A percentile compares a stretch with the other conserved stretches of the same genome.
Evolutionary conservation across 441 rosid species (phyloP).

Genomic region (Euphorbia corollata): DNA sequence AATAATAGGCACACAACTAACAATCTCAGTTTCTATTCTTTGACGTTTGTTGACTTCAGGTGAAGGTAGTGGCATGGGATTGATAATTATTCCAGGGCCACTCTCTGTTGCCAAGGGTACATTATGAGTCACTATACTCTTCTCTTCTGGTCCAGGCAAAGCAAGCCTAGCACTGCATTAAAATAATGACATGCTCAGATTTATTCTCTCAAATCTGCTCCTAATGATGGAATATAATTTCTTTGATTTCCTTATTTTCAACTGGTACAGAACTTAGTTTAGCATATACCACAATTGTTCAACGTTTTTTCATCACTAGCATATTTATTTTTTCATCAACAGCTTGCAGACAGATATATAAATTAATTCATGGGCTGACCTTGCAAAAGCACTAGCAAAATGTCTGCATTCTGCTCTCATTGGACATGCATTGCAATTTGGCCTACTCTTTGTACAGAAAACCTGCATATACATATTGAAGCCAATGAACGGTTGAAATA

Average conservation of each 20-base stretch:
- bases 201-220: slow-evolving; percentile 14
- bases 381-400: slow-evolving; percentile 98
- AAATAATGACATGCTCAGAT: slow-evolving; percentile 21
- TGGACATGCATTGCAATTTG: slow-evolving; percentile 98
- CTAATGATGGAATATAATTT: slow-evolving; percentile 10
- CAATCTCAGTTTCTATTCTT: no score
- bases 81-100: slow-evolving; percentile 28
- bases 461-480: slow-evolving; percentile 54
- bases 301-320: background rate
- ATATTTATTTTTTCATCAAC: slow-evolving; percentile 1
- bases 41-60: slow-evolving; percentile 16
- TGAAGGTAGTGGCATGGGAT: slow-evolving; percentile 40
- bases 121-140: slow-evolving; percentile 41
- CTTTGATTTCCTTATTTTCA: slow-evolving; percentile 5
- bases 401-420: slow-evolving; percentile 99
- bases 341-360: background rate
- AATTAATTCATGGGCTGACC: slow-evolving; percentile 37
- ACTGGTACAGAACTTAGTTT: background rate
- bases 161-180: slow-evolving; percentile 86
- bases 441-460: slow-evolving; percentile 88
- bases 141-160: slow-evolving; percentile 82
- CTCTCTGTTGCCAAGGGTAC: slow-evolving; percentile 31
- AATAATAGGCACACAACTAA: slow-evolving; percentile 11
- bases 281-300: background rate
- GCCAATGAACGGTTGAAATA: slow-evolving; percentile 15